These are phyloP conservation scores for Tetrastigma voinierianum DNA, from an alignment of 164 flowering plant genomes.

Conservation along the genomic window DNA sequence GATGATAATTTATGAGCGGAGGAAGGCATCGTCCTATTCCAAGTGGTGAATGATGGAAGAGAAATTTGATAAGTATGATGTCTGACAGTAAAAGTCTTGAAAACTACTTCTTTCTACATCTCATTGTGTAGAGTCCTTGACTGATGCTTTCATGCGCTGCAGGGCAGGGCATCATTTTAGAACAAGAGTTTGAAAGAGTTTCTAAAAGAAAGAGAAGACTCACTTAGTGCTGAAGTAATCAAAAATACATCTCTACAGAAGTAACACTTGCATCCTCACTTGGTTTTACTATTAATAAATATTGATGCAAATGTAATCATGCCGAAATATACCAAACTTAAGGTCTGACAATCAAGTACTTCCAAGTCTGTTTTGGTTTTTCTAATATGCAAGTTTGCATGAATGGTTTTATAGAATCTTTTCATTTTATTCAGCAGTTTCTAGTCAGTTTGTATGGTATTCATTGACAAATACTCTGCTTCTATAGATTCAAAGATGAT, in stretches of 20 bases:
- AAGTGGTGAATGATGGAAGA: slow-evolving; percentile 17
- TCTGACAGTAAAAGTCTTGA: not conserved
- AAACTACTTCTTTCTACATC: not conserved
- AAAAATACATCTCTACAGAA: slow-evolving; percentile 56
- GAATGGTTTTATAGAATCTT: not conserved
- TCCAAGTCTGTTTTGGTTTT: too few species aligned
- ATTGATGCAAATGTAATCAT: not conserved
- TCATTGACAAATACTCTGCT: slow-evolving; percentile 4
- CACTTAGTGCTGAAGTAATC: slow-evolving; percentile 56
- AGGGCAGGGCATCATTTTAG: slow-evolving; percentile 31
- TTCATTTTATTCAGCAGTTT: not conserved
- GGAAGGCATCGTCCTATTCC: slow-evolving; percentile 20
- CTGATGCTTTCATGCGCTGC: slow-evolving; percentile 25
- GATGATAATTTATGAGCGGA: slow-evolving; percentile 13
- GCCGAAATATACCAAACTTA: not conserved
- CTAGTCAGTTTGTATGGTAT: not conserved
- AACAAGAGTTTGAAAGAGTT: slow-evolving; percentile 26
- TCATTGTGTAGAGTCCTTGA: not conserved
- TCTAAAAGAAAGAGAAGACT: slow-evolving; percentile 48
- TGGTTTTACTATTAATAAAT: not conserved
- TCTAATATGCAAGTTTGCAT: too few species aligned
- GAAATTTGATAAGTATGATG: too few species aligned
- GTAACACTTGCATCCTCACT: slow-evolving; percentile 29
- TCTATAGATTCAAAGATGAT: slow-evolving; percentile 63
- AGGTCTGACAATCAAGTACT: too few species aligned